phyloP scores from a whole-genome alignment of 176 grass and related monocot genomes.

The Cenchrus fungigraminus region DNA sequence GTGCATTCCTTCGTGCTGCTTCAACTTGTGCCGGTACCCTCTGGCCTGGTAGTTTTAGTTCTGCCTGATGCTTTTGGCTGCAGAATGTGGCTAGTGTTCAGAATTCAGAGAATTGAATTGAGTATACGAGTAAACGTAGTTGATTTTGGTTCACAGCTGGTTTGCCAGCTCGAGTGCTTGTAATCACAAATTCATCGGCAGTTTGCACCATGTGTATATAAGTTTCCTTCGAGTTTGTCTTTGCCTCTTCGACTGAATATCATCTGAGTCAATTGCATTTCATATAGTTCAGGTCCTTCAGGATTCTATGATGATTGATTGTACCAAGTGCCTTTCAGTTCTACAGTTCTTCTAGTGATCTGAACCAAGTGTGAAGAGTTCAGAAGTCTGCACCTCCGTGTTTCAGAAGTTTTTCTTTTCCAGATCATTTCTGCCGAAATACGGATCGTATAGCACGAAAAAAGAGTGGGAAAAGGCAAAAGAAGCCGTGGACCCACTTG shows the following conservation, averaged over 20 bases:
- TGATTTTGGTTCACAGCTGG: slow-evolving; percentile 35
- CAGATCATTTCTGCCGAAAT: not conserved
- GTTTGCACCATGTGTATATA: slow-evolving; percentile 17
- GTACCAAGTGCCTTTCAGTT: not conserved
- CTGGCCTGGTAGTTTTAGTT: not conserved
- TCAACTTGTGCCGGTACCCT: not conserved
- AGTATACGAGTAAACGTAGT: slow-evolving; percentile 30
- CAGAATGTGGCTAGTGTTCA: slow-evolving; percentile 24
- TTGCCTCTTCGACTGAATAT: not conserved
- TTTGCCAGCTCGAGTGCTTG: slow-evolving; percentile 11
- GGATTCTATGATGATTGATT: not conserved
- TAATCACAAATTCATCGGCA: slow-evolving; percentile 34
- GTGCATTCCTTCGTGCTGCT: not conserved
- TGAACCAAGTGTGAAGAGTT: too few species aligned
- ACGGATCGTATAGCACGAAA: not conserved
- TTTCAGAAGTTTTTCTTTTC: not conserved
- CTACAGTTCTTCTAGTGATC: not conserved
- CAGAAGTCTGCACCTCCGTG: not conserved
- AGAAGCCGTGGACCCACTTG: not conserved
- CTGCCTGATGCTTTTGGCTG: slow-evolving; percentile 3
- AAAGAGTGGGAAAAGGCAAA: not conserved
- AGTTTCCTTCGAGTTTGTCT: not conserved
- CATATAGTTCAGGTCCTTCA: not conserved
- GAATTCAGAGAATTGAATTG: slow-evolving; percentile 23
- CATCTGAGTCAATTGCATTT: not conserved